Percentiles rank a stretch among this genome's conserved stretches.
Conservation (phyloP, 2,329 filamentous ascomycete genomes). For the Apiospora sp. region DNA sequence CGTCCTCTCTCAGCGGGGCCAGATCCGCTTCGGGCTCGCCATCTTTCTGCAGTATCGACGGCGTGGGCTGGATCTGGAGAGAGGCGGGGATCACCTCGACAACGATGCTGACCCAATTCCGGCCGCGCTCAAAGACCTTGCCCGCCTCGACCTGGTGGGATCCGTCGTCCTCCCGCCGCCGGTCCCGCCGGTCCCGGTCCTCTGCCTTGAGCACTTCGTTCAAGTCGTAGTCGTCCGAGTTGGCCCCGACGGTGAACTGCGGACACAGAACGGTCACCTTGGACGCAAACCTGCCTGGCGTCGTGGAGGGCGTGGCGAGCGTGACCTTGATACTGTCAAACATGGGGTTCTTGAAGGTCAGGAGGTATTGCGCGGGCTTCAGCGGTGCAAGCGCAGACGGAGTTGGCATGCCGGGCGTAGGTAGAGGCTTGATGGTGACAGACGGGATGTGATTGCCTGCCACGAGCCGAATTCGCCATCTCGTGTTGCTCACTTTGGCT, state of each 20-base stretch:
- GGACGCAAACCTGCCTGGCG: constrained; percentile 77
- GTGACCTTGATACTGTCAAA: constrained; percentile 91
- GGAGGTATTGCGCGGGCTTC: constrained; percentile 75
- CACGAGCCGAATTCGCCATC: constrained; percentile 91
- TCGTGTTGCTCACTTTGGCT: constrained; percentile 84
- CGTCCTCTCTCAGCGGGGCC: constrained; percentile 62
- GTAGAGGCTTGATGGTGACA: constrained; percentile 71
- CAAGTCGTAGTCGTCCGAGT: constrained; percentile 83
- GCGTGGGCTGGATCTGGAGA: constrained; percentile 50
- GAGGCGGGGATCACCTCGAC: constrained; percentile 82
- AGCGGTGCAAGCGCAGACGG: constrained; percentile 60
- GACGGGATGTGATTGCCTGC: constrained; percentile 88
- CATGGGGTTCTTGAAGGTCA: constrained; percentile 92
- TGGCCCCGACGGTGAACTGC: constrained; percentile 92
- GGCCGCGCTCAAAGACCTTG: constrained; percentile 93
- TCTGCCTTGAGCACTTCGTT: constrained; percentile 82
- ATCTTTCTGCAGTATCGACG: constrained; percentile 37
- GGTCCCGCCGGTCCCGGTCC: constrained; percentile 45
- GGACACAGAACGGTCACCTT: constrained; percentile 93
- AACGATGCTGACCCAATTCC: constrained; percentile 95
- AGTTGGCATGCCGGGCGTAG: constrained; percentile 29
- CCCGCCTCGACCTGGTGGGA: constrained; percentile 78
- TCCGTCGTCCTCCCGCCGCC: constrained; percentile 48
- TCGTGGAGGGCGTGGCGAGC: constrained; percentile 82
- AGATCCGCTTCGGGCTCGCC: constrained; percentile 48